phyloP scores from a whole-genome alignment of 805 yeast genomes.

The Barnettozyma californica region DNA sequence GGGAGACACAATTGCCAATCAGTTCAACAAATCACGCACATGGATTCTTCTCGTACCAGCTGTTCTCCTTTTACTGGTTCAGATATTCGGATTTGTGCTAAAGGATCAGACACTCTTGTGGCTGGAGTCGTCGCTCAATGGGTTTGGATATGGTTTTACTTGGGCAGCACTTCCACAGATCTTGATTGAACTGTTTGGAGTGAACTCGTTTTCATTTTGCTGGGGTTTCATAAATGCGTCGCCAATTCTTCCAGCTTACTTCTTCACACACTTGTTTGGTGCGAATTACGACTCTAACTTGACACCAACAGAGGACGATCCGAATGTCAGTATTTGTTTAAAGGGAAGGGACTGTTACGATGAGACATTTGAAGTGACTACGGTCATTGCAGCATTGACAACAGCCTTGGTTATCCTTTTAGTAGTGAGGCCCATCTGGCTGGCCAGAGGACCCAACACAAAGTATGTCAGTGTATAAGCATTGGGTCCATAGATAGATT shows the following conservation, averaged over 20 bases:
- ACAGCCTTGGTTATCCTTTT: constrained; percentile 13
- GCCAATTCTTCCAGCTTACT: constrained; percentile 56
- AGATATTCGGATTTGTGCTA: constrained; percentile 38
- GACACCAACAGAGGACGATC: constrained; percentile 8
- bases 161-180: constrained; percentile 74
- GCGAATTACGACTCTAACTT: constrained; percentile 48
- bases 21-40: constrained; percentile 41
- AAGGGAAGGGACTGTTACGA: constrained; percentile 30
- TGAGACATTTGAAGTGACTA: constrained; percentile 36
- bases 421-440: constrained; percentile 11
- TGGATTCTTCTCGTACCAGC: constrained; percentile 53
- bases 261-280: constrained; percentile 62
- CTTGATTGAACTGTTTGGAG: constrained; percentile 69
- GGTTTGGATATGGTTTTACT: constrained; percentile 67
- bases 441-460: neutral
- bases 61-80: constrained; percentile 42
- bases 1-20: constrained; percentile 54
- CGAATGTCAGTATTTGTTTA: constrained; percentile 19
- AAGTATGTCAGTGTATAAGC: neutral
- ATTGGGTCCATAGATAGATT: neutral
- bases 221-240: constrained; percentile 71
- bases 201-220: constrained; percentile 58
- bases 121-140: constrained; percentile 50
- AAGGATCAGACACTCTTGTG: constrained; percentile 36
- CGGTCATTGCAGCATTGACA: constrained; percentile 24